Evolutionary conservation across 768 basidiomycete genomes (phyloP).

Genomic region (Kockovaella imperatae): DNA sequence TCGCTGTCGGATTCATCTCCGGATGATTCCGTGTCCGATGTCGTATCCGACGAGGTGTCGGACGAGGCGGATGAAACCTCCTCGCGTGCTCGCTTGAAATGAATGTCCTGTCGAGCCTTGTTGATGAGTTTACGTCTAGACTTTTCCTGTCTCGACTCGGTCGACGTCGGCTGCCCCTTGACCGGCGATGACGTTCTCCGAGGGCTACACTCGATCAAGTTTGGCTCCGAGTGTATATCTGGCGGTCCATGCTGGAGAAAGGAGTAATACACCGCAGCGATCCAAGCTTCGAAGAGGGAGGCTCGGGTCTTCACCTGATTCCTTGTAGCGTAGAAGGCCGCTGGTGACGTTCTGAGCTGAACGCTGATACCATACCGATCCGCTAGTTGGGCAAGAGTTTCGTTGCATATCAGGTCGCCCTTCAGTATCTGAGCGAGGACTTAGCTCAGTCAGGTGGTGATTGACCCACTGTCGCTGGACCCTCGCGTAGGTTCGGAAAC

Average conservation of each 20-base stretch:
- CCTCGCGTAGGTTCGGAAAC: constrained; percentile 21
- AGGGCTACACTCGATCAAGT: too few species aligned
- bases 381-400: constrained; percentile 23
- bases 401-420: constrained; percentile 16
- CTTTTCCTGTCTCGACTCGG: too few species aligned
- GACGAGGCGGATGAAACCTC: too few species aligned
- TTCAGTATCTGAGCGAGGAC: constrained; percentile 18
- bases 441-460: not conserved
- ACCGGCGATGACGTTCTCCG: too few species aligned
- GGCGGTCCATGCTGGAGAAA: not conserved
- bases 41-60: not conserved
- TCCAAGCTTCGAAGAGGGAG: constrained; percentile 26
- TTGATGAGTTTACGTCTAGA: not conserved
- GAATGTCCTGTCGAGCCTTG: not conserved
- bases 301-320: constrained; percentile 18
- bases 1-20: not conserved
- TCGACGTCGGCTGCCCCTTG: too few species aligned
- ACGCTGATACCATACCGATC: constrained; percentile 19
- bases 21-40: not conserved
- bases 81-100: not conserved
- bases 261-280: constrained; percentile 30
- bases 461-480: constrained; percentile 22
- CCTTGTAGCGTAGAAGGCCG: not conserved
- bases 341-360: constrained; percentile 8
- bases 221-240: too few species aligned